Conservation (phyloP, 2,329 filamentous ascomycete species). For the Myriosclerotinia duriaeana region DNA sequence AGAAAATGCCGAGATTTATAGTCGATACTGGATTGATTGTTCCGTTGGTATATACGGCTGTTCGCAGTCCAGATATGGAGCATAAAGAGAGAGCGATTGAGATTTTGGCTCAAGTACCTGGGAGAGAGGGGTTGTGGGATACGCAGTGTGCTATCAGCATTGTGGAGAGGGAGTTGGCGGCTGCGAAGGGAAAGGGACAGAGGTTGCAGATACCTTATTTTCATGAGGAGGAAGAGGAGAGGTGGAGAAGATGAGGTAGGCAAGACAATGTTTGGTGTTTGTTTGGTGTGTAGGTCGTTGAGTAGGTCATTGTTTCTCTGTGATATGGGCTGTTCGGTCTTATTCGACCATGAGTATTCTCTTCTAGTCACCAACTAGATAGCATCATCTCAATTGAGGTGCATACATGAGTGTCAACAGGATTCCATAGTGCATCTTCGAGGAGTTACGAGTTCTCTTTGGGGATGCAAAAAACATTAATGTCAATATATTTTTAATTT, state of each 20-base stretch:
- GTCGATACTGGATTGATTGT: conserved; percentile 33
- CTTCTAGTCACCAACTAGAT: background rate
- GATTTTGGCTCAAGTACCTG: conserved; percentile 30
- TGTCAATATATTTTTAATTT: background rate
- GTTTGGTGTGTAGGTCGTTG: background rate
- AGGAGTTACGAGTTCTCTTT: no score
- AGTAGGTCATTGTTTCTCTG: background rate
- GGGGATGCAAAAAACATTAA: background rate
- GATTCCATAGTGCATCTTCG: background rate
- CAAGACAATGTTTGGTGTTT: background rate
- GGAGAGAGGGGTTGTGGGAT: conserved; percentile 39
- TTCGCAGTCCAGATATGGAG: conserved; percentile 26
- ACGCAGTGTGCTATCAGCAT: conserved; percentile 31
- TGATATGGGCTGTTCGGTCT: background rate
- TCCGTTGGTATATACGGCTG: conserved; percentile 34
- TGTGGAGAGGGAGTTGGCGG: conserved; percentile 24
- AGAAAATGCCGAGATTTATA: conserved; percentile 19
- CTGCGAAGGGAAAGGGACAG: background rate
- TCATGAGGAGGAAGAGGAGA: background rate
- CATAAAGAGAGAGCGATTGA: conserved; percentile 30
- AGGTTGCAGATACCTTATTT: background rate
- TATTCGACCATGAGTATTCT: background rate
- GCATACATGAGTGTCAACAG: background rate
- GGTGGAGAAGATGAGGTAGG: background rate
- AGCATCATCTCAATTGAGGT: background rate